Evolutionary conservation across 805 yeast genomes (phyloP), one percentile per base, ranked within the genome.

Genomic region (Hanseniaspora singularis): DNA sequence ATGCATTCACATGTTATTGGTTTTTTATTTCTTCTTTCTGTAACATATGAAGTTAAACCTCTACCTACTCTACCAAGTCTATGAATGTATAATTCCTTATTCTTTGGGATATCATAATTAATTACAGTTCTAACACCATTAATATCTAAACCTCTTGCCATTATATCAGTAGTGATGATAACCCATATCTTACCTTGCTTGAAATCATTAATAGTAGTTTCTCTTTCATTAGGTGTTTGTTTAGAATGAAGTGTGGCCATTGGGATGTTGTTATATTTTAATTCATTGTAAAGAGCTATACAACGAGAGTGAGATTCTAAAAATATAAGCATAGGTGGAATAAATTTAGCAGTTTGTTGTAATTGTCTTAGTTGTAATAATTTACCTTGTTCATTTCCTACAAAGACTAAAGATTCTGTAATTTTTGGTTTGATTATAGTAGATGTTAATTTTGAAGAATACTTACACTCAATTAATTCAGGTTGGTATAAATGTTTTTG

Each of bases 51-150:
- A 4, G 46, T 42, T 19, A 42, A 36, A 8, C 46, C 46, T 71
- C 99, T 80, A 54, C 98, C 99, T 2, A 98, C 89, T 71, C 99
- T 81, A 64, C 99, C 99, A 57, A 92, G 85, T 66, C 99, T 77
- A 64, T 92, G 99, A 38, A 92, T 96, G 61, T 92, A 92, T 0
- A 95, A 81, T 63, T 89, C 96, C 0, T 96, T 86, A 37, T 81
- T 76, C 56, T 78, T 83, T 15, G 99, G 99, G 11, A 92, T 95
- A 64, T 92, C 99, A 62, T 92, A 92, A 64, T 92, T 92, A 54
- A 92, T 84, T 33, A 92, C 96, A 50, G 94, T 62, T 58, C 88
- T 92, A 41, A 92, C 89, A 47, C 96, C 96, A 58, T 86, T 86
- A 67, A 92, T 92, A 63, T 92, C 98, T 50, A 92, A 84, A 70